A percentile compares a stretch with the other conserved stretches of the same genome.
Evolutionary conservation across 495 filamentous ascomycete species (phyloP).

Genomic region (Neurospora cerealis): DNA sequence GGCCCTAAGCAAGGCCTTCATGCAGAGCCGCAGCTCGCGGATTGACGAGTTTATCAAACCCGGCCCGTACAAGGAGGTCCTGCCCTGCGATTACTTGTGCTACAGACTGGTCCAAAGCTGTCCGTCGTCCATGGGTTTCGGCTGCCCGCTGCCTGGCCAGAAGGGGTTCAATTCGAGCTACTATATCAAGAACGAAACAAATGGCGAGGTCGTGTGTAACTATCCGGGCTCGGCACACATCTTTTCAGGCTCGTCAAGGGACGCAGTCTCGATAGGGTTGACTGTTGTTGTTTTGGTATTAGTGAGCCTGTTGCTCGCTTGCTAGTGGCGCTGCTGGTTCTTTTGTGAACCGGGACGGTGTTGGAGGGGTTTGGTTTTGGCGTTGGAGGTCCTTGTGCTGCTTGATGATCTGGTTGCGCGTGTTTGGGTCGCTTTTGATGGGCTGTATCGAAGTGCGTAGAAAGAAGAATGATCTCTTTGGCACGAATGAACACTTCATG

Average conservation of each 20-base stretch:
- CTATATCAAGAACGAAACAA: constrained; percentile 29
- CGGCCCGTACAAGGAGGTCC: constrained; percentile 86
- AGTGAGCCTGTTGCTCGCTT: constrained; percentile 3
- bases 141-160: constrained; percentile 52
- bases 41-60: constrained; percentile 67
- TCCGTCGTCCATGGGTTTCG: constrained; percentile 67
- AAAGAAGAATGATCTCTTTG: not conserved
- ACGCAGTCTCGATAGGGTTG: constrained; percentile 12
- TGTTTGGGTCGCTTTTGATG: not conserved
- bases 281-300: constrained; percentile 4
- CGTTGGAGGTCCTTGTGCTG: not conserved
- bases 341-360: not conserved
- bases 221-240: constrained; percentile 35
- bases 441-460: not conserved
- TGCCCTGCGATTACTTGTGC: constrained; percentile 80
- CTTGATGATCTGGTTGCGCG: not conserved
- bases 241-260: constrained; percentile 11
- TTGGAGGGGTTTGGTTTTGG: not conserved
- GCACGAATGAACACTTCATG: not conserved
- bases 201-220: constrained; percentile 31
- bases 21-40: constrained; percentile 50
- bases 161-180: constrained; percentile 57
- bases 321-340: not conserved
- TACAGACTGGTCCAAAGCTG: constrained; percentile 75
- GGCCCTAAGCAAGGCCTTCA: constrained; percentile 21